Evolutionary conservation across 768 basidiomycete species (phyloP), one percentile per base, ranked within the genome.

Genomic region (Suillus tomentosus): DNA sequence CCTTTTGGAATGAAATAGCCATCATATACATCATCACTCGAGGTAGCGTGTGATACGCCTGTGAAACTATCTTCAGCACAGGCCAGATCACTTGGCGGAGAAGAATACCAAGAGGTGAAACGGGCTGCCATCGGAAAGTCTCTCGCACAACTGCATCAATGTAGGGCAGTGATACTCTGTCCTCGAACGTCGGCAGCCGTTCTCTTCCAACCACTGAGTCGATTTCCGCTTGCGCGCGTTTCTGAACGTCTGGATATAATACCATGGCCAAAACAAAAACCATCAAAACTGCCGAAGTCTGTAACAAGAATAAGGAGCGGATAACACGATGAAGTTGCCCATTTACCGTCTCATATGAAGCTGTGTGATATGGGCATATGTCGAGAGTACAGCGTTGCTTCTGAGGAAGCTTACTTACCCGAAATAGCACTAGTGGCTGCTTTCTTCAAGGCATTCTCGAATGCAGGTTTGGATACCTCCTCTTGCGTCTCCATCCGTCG

Each of bases 1-100:
- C 68, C 66, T 57, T 68, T 66, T 24, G 70, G 70, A 43, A 71
- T 69, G 50, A 64, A 71, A 36, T 58, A 66, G 39, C 64, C 67
- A 27, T 62, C 60, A 47, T 68, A 69, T 22, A 62, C 34, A 39
- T 69, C 68, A 15, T 53, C 63, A 34, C 22, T 51, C 14, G 51
- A 54, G 19, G 64, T 47, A 22, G 66, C 62, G 53, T 68, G 68
- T 2, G 68, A 64, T 42, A 64, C 22, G 4, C 63, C 66, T 67
- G 14, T 36, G 7, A 24, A 4, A 40, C 7, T 15, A 13, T 17
- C 11, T 14, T 42, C 10, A 61, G 36, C 17, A 19, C 2, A 50
- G 6, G 14, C 11, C 36, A 61, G 45, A 42, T 14, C 31, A 27
- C 27, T 31, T 13, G 31, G 10, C 17, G 14, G 14, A 10, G 2